phyloP scores from a whole-genome alignment of 805 yeast genomes.

The Kluyveromyces dobzhanskii region DNA sequence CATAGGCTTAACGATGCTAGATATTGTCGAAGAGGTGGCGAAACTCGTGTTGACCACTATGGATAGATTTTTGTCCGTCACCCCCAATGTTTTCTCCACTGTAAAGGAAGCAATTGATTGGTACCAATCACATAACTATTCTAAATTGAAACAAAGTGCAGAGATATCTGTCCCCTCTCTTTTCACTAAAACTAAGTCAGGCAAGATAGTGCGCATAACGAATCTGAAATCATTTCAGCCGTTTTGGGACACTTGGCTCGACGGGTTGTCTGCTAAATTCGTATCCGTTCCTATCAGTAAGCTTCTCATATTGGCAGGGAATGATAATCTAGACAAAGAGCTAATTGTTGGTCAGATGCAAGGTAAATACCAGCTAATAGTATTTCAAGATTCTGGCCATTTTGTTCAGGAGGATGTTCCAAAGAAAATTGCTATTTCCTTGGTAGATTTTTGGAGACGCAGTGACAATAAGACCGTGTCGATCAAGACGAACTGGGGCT shows the following conservation, averaged over 20 bases:
- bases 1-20: slow-evolving; percentile 71
- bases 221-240: slow-evolving; percentile 52
- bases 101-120: slow-evolving; percentile 64
- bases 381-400: slow-evolving; percentile 79
- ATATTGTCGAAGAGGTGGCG: slow-evolving; percentile 93
- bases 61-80: slow-evolving; percentile 51
- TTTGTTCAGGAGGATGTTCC: slow-evolving; percentile 94
- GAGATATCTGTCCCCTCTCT: slow-evolving; percentile 69
- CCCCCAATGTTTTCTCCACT: slow-evolving; percentile 54
- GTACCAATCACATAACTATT: slow-evolving; percentile 55
- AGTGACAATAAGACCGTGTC: slow-evolving; percentile 29
- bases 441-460: slow-evolving; percentile 38
- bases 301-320: slow-evolving; percentile 74
- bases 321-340: slow-evolving; percentile 77
- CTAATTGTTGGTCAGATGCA: slow-evolving; percentile 97
- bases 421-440: slow-evolving; percentile 48
- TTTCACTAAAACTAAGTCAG: slow-evolving; percentile 26
- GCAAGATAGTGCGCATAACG: slow-evolving; percentile 48
- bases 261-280: slow-evolving; percentile 49
- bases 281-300: slow-evolving; percentile 49
- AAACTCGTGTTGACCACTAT: slow-evolving; percentile 58
- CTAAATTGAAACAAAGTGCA: slow-evolving; percentile 57
- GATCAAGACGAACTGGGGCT: slow-evolving; percentile 36
- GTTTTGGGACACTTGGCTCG: slow-evolving; percentile 83
- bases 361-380: slow-evolving; percentile 86